Evolutionary conservation across 2,329 filamentous ascomycete genomes (phyloP).

Genomic region (Pseudocercospora musae): DNA sequence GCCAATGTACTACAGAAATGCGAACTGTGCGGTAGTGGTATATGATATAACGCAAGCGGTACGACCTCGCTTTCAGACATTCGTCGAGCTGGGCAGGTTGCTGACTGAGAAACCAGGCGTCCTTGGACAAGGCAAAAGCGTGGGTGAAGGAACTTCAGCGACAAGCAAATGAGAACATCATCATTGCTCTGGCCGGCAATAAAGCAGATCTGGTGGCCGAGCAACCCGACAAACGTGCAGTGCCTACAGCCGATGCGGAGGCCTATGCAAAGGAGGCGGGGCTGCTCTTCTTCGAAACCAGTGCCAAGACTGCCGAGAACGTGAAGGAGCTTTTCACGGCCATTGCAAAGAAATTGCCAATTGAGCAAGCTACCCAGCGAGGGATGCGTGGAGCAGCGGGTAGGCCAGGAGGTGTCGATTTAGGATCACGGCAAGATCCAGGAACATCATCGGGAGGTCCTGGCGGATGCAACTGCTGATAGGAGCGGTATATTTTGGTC

Average conservation of each 20-base stretch:
- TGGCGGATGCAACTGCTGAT: conserved; percentile 62
- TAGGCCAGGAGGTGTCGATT: conserved; percentile 62
- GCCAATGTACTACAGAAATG: conserved; percentile 99
- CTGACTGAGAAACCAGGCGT: conserved; percentile 60
- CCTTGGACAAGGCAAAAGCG: conserved; percentile 96
- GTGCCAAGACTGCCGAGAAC: conserved; percentile 95
- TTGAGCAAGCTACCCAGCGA: conserved; percentile 92
- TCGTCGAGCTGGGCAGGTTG: conserved; percentile 11
- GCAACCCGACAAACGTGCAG: conserved; percentile 92
- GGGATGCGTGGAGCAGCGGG: conserved; percentile 64
- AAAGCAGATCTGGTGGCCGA: conserved; percentile 95
- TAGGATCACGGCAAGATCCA: conserved; percentile 60
- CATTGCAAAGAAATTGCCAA: conserved; percentile 94
- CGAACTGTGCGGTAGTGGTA: conserved; percentile 97
- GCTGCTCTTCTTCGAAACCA: conserved; percentile 96
- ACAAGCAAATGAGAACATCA: conserved; percentile 99
- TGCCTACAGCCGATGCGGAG: conserved; percentile 83
- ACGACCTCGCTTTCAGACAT: conserved; percentile 40
- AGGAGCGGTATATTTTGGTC: background rate
- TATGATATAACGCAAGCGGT: conserved; percentile 99
- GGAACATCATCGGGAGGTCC: conserved; percentile 57
- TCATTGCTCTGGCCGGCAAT: conserved; percentile 96
- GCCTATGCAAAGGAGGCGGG: conserved; percentile 92
- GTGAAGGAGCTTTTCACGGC: conserved; percentile 94
- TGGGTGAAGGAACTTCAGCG: conserved; percentile 99